Base-by-base conservation (phyloP, 2,329 filamentous ascomycete genomes). In the Fusarium kyushuense region DNA sequence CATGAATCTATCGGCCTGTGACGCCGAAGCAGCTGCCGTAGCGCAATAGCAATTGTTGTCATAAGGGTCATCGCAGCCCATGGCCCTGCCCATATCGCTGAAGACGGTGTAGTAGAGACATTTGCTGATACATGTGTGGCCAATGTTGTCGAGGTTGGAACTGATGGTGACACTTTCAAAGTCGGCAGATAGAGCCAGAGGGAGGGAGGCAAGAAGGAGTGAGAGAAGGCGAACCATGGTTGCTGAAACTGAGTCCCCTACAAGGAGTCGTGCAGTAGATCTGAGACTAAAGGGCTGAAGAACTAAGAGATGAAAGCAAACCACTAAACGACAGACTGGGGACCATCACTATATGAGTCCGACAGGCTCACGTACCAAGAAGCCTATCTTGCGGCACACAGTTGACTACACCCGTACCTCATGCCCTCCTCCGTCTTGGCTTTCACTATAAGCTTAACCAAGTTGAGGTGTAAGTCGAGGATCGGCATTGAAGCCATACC, bases 1-100 rank as follows among this genome's bases (percentile, higher is more conserved):
- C 64, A 75, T 67, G 25, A 56, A 65, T 12, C 23, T 32, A 45
- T 54, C 70, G 1, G 73, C 73, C 17, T 64, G 58, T 6, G 68
- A 64, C 10, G 49, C 65, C 6, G 72, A 73, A 1, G 47, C 69
- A 12, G 63, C 35, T 4, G 51, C 69, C 0, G 73, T 75, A 30
- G 73, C 72, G 27, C 73, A 75, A 53, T 72, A 75, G 27, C 73
- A 75, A 30, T 67, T 62, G 32, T 75, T 75, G 2, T 74, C 67
- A 38, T 72, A 74, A 1, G 73, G 73, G 3, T 38, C 10, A 21
- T 40, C 73, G 40, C 73, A 75, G 21, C 67, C 67, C 58, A 75
- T 65, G 23, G 61, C 73, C 3, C 16, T 19, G 8, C 69, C 73
- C 42, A 75, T 51, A 38, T 75, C 71, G 36, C 30, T 42, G 11